These are phyloP conservation scores for Thermomucor indicae-seudaticae DNA, from an alignment of 371 early-diverging fungal genomes.

Conservation along the genomic window DNA sequence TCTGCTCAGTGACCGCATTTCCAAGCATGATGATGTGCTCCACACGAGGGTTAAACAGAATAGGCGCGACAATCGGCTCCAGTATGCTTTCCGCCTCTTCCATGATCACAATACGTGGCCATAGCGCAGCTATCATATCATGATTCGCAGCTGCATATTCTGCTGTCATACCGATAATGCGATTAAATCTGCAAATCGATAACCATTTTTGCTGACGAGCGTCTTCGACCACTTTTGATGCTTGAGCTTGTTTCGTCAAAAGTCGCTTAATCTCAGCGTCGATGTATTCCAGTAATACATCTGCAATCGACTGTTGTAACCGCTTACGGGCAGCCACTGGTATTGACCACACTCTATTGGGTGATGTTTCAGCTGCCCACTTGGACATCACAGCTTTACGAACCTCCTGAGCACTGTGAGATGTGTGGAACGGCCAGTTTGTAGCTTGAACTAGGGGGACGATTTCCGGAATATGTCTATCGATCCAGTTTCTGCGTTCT, in stretches of 20 bases:
- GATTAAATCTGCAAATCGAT: constrained; percentile 23
- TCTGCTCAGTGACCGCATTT: constrained; percentile 1
- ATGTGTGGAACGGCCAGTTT: constrained; percentile 29
- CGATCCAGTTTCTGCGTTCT: constrained; percentile 12
- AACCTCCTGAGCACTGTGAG: constrained; percentile 3
- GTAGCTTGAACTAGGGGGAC: constrained; percentile 8
- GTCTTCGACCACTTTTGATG: constrained; percentile 16
- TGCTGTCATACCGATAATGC: constrained; percentile 37
- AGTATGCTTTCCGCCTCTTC: constrained; percentile 33
- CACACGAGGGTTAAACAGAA: constrained; percentile 17
- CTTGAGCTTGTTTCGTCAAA: constrained; percentile 19
- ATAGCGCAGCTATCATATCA: constrained; percentile 17
- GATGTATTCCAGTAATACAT: constrained; percentile 12
- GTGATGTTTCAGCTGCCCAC: constrained; percentile 9
- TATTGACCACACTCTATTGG: constrained; percentile 17
- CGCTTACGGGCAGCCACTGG: neutral
- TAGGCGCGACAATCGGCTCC: constrained; percentile 18
- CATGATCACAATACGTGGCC: constrained; percentile 31
- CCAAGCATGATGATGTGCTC: constrained; percentile 40
- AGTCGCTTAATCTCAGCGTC: constrained; percentile 23
- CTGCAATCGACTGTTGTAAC: constrained; percentile 6
- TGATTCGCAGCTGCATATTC: constrained; percentile 33
- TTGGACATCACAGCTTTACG: constrained; percentile 6
- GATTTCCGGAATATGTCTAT: constrained; percentile 2
- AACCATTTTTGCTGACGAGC: constrained; percentile 18